A percentile compares a stretch with the other conserved stretches of the same genome.
These are phyloP conservation scores for Lyophyllum semitale DNA, from an alignment of 768 basidiomycete genomes.

Conservation along the genomic window DNA sequence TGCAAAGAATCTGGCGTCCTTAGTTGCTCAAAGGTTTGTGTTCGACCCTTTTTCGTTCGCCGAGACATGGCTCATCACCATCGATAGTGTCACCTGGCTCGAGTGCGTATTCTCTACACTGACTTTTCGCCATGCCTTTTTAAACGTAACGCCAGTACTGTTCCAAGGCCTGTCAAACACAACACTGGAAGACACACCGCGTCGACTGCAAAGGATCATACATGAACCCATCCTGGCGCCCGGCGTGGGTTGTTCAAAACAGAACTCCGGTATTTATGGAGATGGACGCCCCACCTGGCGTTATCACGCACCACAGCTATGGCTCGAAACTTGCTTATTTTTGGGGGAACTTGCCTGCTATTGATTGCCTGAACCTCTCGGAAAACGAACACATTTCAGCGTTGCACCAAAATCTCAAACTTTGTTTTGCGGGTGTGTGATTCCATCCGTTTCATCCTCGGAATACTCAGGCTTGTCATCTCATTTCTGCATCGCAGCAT, in stretches of 20 bases:
- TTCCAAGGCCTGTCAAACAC: constrained; percentile 30
- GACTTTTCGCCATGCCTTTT: neutral
- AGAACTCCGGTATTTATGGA: neutral
- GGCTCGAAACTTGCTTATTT: constrained; percentile 16
- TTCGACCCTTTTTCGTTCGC: neutral
- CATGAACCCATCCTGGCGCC: constrained; percentile 28
- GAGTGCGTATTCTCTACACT: constrained; percentile 1
- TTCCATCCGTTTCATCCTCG: neutral
- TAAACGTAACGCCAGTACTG: constrained; percentile 28
- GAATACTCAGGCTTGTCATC: neutral
- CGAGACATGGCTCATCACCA: neutral
- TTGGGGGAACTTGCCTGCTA: constrained; percentile 28
- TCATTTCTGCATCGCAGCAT: constrained; percentile 14
- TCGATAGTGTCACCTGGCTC: constrained; percentile 14
- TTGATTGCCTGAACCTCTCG: constrained; percentile 26
- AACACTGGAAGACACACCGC: constrained; percentile 32
- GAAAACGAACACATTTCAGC: constrained; percentile 20
- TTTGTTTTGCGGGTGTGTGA: constrained; percentile 28
- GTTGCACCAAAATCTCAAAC: constrained; percentile 19
- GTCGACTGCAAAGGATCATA: constrained; percentile 26
- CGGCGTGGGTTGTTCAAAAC: constrained; percentile 25
- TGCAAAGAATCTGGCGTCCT: constrained; percentile 17
- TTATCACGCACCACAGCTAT: constrained; percentile 1
- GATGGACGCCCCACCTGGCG: neutral
- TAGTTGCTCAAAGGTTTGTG: constrained; percentile 30